Base-by-base conservation (phyloP, 148 eudicot species). In the Rhododendron simsii region DNA sequence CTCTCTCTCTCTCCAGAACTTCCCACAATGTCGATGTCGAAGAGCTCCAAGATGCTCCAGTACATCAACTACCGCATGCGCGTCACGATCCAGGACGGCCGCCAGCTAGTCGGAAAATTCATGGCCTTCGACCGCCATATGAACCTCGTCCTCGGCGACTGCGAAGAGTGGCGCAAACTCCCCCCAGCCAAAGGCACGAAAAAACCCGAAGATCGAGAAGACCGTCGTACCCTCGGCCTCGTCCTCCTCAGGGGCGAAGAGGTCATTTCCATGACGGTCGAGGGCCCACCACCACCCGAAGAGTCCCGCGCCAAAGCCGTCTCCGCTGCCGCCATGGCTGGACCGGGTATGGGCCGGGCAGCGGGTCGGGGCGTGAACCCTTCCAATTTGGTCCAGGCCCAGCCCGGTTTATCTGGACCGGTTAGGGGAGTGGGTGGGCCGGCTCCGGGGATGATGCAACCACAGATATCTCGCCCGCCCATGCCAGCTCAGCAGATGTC, bases 81-180 rank as follows among this genome's bases (percentile, higher is more conserved):
- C 0, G 96, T 96, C 2, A 95, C 98, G 9, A 95, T 96, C 89
- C 98, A 93, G 69, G 99, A 95, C 87, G 99, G 98, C 65, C 95
- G 98, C 2, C 99, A 96, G 63, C 91, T 96, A 1, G 91, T 95
- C 87, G 99, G 99, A 0, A 95, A 95, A 65, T 96, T 96, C 92
- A 94, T 96, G 96, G 98, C 99, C 53, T 96, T 96, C 91, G 99
- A 96, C 81, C 98, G 98, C 73, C 99, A 95, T 93, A 96, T 96
- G 99, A 96, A 96, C 81, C 98, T 96, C 85, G 99, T 95, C 33
- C 92, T 96, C 80, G 99, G 98, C 59, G 98, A 96, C 76, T 96
- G 99, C 86, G 99, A 95, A 47, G 99, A 96, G 93, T 94, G 92
- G 78, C 99, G 99, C 8, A 93, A 93, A 73, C 94, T 95, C 2